phyloP scores from a whole-genome alignment of 202 grass and related monocot genomes.

The Hordeum pubiflorum region DNA sequence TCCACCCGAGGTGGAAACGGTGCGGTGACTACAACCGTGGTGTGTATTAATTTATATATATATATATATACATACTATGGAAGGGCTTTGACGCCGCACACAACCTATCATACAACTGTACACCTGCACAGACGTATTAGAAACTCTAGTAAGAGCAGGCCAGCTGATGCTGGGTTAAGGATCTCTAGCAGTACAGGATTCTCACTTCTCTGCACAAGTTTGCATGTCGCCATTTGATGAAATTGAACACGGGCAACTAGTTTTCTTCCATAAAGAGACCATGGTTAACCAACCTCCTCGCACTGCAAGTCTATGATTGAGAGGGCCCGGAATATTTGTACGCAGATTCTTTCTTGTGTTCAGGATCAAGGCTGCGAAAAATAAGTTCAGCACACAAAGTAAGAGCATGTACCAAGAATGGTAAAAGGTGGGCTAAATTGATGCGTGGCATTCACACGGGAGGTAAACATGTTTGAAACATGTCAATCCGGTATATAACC shows the following conservation, averaged over 20 bases:
- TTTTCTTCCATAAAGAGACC: not conserved
- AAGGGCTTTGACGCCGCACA: constrained; percentile 32
- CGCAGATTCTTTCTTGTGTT: constrained; percentile 85
- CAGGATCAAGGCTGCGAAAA: constrained; percentile 83
- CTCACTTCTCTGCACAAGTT: constrained; percentile 41
- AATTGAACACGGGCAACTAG: not conserved
- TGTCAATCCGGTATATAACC: too few relatives aligned
- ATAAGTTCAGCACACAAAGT: constrained; percentile 4
- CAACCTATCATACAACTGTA: constrained; percentile 51
- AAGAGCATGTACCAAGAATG: not conserved
- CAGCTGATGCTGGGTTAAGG: not conserved
- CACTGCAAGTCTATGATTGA: constrained; percentile 32
- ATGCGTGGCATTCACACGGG: too few relatives aligned
- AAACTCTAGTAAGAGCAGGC: not conserved
- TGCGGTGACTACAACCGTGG: constrained; percentile 6
- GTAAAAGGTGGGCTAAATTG: not conserved
- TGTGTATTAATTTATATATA: constrained; percentile 31
- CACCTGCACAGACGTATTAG: constrained; percentile 31
- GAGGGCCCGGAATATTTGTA: constrained; percentile 80
- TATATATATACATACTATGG: constrained; percentile 11
- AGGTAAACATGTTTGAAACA: too few relatives aligned
- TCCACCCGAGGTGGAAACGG: not conserved
- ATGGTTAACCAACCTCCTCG: not conserved
- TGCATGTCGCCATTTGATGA: not conserved
- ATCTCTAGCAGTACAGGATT: not conserved